Evolutionary conservation across 2,329 filamentous ascomycete genomes (phyloP), one percentile per base, ranked within the genome.

Genomic region (Fusarium acutatum): DNA sequence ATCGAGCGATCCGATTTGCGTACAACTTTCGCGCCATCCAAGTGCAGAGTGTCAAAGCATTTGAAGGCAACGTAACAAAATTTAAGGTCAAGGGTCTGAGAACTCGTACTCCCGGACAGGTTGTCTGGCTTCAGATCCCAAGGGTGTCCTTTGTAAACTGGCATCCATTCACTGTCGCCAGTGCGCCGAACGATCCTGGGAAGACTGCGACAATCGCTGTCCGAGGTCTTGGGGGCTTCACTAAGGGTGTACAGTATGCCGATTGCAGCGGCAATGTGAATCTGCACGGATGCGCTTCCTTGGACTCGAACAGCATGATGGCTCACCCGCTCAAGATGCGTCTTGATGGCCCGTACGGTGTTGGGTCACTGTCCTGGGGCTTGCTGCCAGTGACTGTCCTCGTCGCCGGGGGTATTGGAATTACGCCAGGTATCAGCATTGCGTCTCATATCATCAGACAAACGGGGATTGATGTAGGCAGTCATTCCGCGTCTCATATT

Each of bases 131-230:
- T 6, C 56, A 59, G 5, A 49, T 59, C 4, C 56, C 56, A 18
- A 37, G 13, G 20, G 41, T 59, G 11, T 59, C 56, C 3, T 34
- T 50, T 35, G 8, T 59, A 1, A 50, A 59, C 30, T 59, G 56
- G 56, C 56, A 59, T 37, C 56, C 56, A 6, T 59, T 59, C 24
- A 59, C 56, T 12, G 41, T 59, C 34, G 56, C 41, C 9, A 59
- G 56, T 30, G 32, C 56, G 15, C 56, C 56, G 2, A 30, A n/a
- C 3, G 38, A 37, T 14, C 30, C 32, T 14, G 20, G 24, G 12
- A 59, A 30, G 26, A n/a, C 24, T 17, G 41, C 32, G 2, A 59
- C 56, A 6, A 37, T 59, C 5, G 56, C 41, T 11, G 7, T 59
- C 0, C 20, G 56, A 22, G 32, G 41, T 4, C 56, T 59, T 12